phyloP scores from a whole-genome alignment of 1,284 basidiomycete genomes.

The Ustilago xerochloae region DNA sequence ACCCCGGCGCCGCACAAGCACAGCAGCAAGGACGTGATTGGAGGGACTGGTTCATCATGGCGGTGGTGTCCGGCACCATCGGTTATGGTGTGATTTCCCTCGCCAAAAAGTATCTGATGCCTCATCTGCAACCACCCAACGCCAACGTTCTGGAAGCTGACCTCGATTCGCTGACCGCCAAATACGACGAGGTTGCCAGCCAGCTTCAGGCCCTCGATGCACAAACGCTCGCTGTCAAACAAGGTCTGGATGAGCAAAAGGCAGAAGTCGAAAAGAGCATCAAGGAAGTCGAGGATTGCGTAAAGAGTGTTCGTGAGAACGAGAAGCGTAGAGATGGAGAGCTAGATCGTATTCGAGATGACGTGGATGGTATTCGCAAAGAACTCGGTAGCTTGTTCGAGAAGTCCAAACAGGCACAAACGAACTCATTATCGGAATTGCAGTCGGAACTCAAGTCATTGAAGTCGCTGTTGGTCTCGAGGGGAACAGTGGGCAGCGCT shows the following conservation, averaged over 20 bases:
- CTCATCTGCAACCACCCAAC: constrained; percentile 89
- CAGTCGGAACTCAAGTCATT: constrained; percentile 95
- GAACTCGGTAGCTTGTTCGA: constrained; percentile 96
- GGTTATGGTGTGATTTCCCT: constrained; percentile 88
- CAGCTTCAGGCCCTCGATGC: constrained; percentile 79
- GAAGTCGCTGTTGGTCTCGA: constrained; percentile 88
- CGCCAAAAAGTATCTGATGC: constrained; percentile 91
- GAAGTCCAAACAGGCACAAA: constrained; percentile 81
- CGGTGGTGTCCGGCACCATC: constrained; percentile 87
- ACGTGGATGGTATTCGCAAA: constrained; percentile 78
- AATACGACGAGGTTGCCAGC: constrained; percentile 89
- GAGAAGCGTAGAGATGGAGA: constrained; percentile 85
- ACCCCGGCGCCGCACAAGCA: constrained; percentile 18
- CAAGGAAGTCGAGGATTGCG: constrained; percentile 81
- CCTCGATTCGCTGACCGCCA: constrained; percentile 82
- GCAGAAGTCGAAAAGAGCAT: constrained; percentile 81
- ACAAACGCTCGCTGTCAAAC: constrained; percentile 79
- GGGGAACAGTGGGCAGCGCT: constrained; percentile 73
- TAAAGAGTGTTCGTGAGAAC: constrained; percentile 80
- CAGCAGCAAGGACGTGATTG: constrained; percentile 61
- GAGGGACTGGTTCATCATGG: constrained; percentile 76
- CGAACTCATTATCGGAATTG: constrained; percentile 78
- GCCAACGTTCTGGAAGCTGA: constrained; percentile 90
- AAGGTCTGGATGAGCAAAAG: constrained; percentile 83
- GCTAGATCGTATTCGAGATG: constrained; percentile 79